Percentiles rank a stretch among this genome's conserved stretches.
These are phyloP conservation scores for Fusarium stilboides DNA, from an alignment of 2,329 filamentous ascomycete species.

Conservation along the genomic window DNA sequence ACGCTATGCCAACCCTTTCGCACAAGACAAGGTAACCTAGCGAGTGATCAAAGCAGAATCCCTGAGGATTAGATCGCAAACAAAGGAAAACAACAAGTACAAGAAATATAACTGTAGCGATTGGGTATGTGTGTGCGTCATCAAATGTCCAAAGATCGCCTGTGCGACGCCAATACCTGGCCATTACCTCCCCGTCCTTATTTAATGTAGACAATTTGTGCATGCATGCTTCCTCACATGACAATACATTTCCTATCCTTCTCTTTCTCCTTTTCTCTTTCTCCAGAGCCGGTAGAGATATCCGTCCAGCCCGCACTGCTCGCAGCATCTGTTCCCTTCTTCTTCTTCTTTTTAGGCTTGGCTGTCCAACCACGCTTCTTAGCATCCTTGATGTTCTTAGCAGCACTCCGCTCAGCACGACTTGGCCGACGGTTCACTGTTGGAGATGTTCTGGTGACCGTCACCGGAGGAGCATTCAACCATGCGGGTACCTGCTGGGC, in stretches of 20 bases:
- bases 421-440: slow-evolving; percentile 66
- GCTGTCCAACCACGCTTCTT: slow-evolving; percentile 70
- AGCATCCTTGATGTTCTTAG: slow-evolving; percentile 74
- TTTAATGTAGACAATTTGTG: slow-evolving; percentile 13
- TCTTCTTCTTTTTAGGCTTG: slow-evolving; percentile 59
- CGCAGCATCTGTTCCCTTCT: slow-evolving; percentile 58
- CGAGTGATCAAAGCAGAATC: slow-evolving; percentile 27
- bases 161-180: slow-evolving; percentile 12
- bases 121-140: slow-evolving; percentile 43
- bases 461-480: slow-evolving; percentile 55
- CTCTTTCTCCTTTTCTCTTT: slow-evolving; percentile 55
- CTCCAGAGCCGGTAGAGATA: slow-evolving; percentile 55
- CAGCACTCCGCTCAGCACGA: slow-evolving; percentile 72
- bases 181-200: slow-evolving; percentile 24
- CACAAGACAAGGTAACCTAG: slow-evolving; percentile 31
- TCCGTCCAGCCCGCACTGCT: slow-evolving; percentile 70
- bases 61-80: slow-evolving; percentile 2
- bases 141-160: slow-evolving; percentile 17
- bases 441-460: slow-evolving; percentile 57
- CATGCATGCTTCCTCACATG: slow-evolving; percentile 60
- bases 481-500: slow-evolving; percentile 52
- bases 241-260: slow-evolving; percentile 68
- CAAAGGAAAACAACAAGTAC: slow-evolving; percentile 19
- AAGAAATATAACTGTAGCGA: slow-evolving; percentile 31
- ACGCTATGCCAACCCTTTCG: slow-evolving; percentile 36